These are phyloP conservation scores for Huntiella omanensis DNA, from an alignment of 2,329 filamentous ascomycete species.

Conservation along the genomic window DNA sequence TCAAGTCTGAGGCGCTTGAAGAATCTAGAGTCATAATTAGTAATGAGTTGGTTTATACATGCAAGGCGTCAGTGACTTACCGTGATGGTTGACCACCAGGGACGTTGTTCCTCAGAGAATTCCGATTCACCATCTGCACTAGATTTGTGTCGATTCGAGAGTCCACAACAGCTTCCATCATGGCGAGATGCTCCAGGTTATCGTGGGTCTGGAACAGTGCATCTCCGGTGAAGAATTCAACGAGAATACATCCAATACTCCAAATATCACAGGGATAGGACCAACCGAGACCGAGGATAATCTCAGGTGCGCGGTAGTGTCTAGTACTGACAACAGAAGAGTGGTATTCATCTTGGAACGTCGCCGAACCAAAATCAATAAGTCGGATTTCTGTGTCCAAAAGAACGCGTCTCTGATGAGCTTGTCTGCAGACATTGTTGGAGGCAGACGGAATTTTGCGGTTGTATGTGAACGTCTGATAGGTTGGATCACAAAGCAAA, in stretches of 20 bases:
- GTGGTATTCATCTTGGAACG: slow-evolving; percentile 55
- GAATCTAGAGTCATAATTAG: slow-evolving; percentile 27
- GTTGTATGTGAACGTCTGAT: slow-evolving; percentile 54
- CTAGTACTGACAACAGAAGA: slow-evolving; percentile 52
- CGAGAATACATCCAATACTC: slow-evolving; percentile 55
- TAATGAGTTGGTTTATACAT: not conserved
- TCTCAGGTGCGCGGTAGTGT: slow-evolving; percentile 52
- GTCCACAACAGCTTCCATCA: slow-evolving; percentile 54
- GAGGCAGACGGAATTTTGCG: slow-evolving; percentile 51
- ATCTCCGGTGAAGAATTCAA: slow-evolving; percentile 54
- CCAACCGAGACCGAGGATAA: slow-evolving; percentile 52
- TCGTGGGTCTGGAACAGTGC: slow-evolving; percentile 56
- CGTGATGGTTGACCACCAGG: slow-evolving; percentile 44
- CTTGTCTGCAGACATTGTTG: slow-evolving; percentile 37
- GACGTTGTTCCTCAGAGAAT: slow-evolving; percentile 29
- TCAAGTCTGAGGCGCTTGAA: slow-evolving; percentile 48
- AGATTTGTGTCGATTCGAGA: slow-evolving; percentile 38
- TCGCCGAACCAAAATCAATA: slow-evolving; percentile 55
- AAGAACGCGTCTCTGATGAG: slow-evolving; percentile 43
- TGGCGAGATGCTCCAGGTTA: slow-evolving; percentile 53
- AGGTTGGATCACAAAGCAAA: slow-evolving; percentile 43
- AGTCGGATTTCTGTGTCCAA: slow-evolving; percentile 51
- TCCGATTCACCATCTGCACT: slow-evolving; percentile 36
- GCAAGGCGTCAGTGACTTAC: slow-evolving; percentile 22
- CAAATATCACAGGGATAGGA: slow-evolving; percentile 55